Conservation (phyloP, 208 protist genomes). For the Leishmania gerbilli region DNA sequence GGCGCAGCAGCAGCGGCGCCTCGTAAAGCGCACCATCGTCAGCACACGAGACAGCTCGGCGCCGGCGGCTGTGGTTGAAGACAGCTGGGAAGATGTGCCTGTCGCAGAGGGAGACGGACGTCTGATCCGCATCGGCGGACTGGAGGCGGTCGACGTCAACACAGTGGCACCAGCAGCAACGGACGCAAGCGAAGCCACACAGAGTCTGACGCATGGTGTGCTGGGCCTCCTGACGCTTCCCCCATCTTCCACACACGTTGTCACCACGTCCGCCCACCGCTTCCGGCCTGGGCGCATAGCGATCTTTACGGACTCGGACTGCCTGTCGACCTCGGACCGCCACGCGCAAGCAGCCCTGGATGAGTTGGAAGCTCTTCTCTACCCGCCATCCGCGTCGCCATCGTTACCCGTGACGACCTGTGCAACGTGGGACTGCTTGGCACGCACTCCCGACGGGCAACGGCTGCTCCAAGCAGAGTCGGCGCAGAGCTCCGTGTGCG, state of each 20-base stretch:
- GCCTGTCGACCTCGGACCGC: slow-evolving; percentile 33
- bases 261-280: not conserved
- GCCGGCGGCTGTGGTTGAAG: not conserved
- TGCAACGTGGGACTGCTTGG: slow-evolving; percentile 1
- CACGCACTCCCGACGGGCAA: slow-evolving; percentile 1
- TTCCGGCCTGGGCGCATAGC: slow-evolving; percentile 25
- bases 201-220: slow-evolving; percentile 14
- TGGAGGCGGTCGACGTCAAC: not conserved
- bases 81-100: slow-evolving; percentile 7
- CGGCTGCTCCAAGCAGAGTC: slow-evolving; percentile 22
- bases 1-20: slow-evolving; percentile 15
- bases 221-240: slow-evolving; percentile 21
- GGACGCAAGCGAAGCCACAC: not conserved
- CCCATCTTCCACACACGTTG: not conserved
- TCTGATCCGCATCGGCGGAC: not conserved
- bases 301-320: slow-evolving; percentile 62
- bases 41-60: not conserved
- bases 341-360: slow-evolving; percentile 18
- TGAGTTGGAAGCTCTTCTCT: slow-evolving; percentile 10
- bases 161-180: not conserved
- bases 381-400: not conserved
- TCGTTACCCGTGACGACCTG: not conserved
- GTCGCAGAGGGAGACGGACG: too few species aligned
- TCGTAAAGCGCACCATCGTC: slow-evolving; percentile 21
- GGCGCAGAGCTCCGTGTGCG: slow-evolving; percentile 22